Conservation (phyloP, 495 filamentous ascomycete genomes). For the Neurospora africana region DNA sequence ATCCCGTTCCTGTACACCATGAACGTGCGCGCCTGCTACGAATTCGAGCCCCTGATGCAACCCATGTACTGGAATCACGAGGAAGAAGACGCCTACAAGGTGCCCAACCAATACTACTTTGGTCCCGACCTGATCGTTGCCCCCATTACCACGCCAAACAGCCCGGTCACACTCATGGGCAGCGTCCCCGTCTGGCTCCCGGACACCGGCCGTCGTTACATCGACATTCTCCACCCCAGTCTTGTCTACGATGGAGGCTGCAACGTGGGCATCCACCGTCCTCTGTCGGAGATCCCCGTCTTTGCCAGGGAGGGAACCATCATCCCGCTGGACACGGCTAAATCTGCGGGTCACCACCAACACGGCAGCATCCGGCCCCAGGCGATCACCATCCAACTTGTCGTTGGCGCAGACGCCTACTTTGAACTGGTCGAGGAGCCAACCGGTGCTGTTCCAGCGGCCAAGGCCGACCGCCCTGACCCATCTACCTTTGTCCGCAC, state of each 20-base stretch:
- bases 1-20: slow-evolving; percentile 49
- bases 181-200: slow-evolving; percentile 43
- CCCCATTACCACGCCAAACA: slow-evolving; percentile 38
- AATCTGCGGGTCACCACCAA: slow-evolving; percentile 1
- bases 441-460: slow-evolving; percentile 22
- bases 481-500: slow-evolving; percentile 14
- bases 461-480: slow-evolving; percentile 20
- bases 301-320: slow-evolving; percentile 45
- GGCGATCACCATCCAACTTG: slow-evolving; percentile 35
- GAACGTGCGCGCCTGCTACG: slow-evolving; percentile 34
- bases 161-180: slow-evolving; percentile 21
- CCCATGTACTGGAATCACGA: slow-evolving; percentile 52
- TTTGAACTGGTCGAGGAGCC: slow-evolving; percentile 31
- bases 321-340: slow-evolving; percentile 34
- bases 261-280: slow-evolving; percentile 33
- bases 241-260: slow-evolving; percentile 44
- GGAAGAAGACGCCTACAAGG: slow-evolving; percentile 37
- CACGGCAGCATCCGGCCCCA: slow-evolving; percentile 35
- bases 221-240: slow-evolving; percentile 41
- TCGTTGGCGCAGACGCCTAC: slow-evolving; percentile 40
- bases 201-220: slow-evolving; percentile 22
- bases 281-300: slow-evolving; percentile 34
- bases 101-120: slow-evolving; percentile 45
- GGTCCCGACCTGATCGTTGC: slow-evolving; percentile 42
- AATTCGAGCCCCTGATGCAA: slow-evolving; percentile 40